Evolutionary conservation across 2,329 filamentous ascomycete genomes (phyloP).

Genomic region (Penicillium sp.): DNA sequence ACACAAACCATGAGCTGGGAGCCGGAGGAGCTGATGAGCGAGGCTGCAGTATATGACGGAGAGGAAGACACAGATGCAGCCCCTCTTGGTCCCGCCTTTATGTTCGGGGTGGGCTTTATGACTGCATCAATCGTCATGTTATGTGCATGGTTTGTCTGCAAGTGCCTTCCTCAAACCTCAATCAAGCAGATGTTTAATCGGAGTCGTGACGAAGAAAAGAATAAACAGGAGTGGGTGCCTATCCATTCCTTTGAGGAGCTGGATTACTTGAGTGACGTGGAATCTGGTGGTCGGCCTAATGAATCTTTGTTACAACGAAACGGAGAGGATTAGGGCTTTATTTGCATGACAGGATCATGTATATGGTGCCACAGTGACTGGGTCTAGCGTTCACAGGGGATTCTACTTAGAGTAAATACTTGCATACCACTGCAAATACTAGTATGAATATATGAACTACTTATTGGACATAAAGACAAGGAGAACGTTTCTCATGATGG

Average conservation of each 20-base stretch:
- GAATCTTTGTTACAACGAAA: slow-evolving; percentile 7
- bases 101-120: slow-evolving; percentile 9
- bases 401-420: too few relatives aligned
- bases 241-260: slow-evolving; percentile 6
- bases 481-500: too few relatives aligned
- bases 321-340: background rate
- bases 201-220: background rate
- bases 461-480: too few relatives aligned
- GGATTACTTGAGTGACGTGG: slow-evolving; percentile 8
- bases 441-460: too few relatives aligned
- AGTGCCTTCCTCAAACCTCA: background rate
- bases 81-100: background rate
- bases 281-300: slow-evolving; percentile 1
- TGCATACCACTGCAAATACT: too few relatives aligned
- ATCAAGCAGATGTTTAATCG: background rate
- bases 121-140: slow-evolving; percentile 3
- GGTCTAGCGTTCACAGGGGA: too few relatives aligned
- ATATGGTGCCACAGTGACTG: too few relatives aligned
- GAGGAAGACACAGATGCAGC: background rate
- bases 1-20: slow-evolving; percentile 25
- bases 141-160: slow-evolving; percentile 5
- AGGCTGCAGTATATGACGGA: slow-evolving; percentile 11
- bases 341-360: background rate
- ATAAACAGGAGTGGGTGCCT: background rate
- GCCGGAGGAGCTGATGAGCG: slow-evolving; percentile 14